Conservation (phyloP, 2,329 filamentous ascomycete species). For the Epichloe typhina region DNA sequence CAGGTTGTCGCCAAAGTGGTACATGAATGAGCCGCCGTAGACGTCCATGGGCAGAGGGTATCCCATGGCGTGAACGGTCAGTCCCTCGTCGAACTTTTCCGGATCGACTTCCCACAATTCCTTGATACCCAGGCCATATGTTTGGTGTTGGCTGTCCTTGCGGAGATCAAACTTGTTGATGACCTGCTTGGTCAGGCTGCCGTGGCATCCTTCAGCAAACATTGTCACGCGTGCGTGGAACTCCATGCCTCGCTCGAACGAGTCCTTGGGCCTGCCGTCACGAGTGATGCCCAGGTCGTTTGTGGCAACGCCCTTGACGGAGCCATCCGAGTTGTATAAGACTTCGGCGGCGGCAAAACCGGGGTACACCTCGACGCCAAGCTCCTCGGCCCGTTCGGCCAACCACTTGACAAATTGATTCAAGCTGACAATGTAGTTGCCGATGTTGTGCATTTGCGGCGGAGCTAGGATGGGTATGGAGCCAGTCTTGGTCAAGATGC, state of each 20-base stretch:
- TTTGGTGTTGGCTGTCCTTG: slow-evolving; percentile 82
- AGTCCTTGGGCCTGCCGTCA: slow-evolving; percentile 73
- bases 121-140: slow-evolving; percentile 87
- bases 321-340: slow-evolving; percentile 73
- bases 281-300: slow-evolving; percentile 82
- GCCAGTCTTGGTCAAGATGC: slow-evolving; percentile 73
- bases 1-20: slow-evolving; percentile 96
- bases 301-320: slow-evolving; percentile 86
- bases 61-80: slow-evolving; percentile 81
- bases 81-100: slow-evolving; percentile 78
- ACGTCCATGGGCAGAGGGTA: slow-evolving; percentile 81
- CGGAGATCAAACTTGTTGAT: slow-evolving; percentile 88
- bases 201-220: slow-evolving; percentile 90
- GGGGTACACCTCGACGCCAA: slow-evolving; percentile 91
- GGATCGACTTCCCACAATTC: slow-evolving; percentile 96
- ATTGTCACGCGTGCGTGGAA: slow-evolving; percentile 88
- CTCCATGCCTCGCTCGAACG: slow-evolving; percentile 94
- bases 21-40: slow-evolving; percentile 98
- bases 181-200: slow-evolving; percentile 87
- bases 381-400: slow-evolving; percentile 87
- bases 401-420: slow-evolving; percentile 96
- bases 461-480: slow-evolving; percentile 74
- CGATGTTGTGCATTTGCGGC: slow-evolving; percentile 95
- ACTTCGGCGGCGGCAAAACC: slow-evolving; percentile 93
- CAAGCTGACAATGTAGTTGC: slow-evolving; percentile 93